Evolutionary conservation across 2,329 filamentous ascomycete species (phyloP), one percentile per base, ranked within the genome.

Genomic region (Allantophomopsis lycopodina): DNA sequence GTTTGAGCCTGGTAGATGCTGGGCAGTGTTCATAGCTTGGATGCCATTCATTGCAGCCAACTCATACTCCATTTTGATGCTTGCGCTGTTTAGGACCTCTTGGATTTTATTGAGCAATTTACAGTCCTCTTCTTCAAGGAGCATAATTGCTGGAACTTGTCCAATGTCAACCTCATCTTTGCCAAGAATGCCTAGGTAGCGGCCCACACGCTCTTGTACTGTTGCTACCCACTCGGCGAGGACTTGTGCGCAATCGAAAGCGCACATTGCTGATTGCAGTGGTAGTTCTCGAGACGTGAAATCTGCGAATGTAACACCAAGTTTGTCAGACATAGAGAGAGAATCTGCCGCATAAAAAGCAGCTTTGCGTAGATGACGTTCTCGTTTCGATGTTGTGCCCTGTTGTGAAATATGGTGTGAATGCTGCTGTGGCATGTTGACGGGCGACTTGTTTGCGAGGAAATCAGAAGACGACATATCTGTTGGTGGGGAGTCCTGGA

Each of bases 341-440:
- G 88, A 94, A 57, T 95, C 87, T 1, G 86, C 87, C 1, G 91
- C 91, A 54, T 94, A 94, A 55, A 87, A 93, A 0, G 89, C 91
- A n/a, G 91, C 91, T 57, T 89, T 93, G 34, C 89, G 80, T 15
- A 96, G 68, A 52, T 94, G 85, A 47, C 79, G 82, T 60, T 98
- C 89, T 2, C 87, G 79, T 42, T 82, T 79, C 0, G 82, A 78
- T 10, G 71, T 76, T 10, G 68, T 61, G 35, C 62, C 53, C 42
- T 47, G 50, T 46, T 40, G 58, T 57, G 28, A 48, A 52, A 28
- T 57, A 58, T 40, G 58, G 5, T 28, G 23, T 58, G 20, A 58
- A 50, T 16, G 46, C 44, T 11, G 45, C 46, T 35, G 55, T 48
- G 46, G 53, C 41, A 36, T 34, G 30, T 47, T 42, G 38, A 43